These are phyloP conservation scores for Apiotrichum gracile DNA, from an alignment of 1,284 basidiomycete genomes.

Conservation along the genomic window DNA sequence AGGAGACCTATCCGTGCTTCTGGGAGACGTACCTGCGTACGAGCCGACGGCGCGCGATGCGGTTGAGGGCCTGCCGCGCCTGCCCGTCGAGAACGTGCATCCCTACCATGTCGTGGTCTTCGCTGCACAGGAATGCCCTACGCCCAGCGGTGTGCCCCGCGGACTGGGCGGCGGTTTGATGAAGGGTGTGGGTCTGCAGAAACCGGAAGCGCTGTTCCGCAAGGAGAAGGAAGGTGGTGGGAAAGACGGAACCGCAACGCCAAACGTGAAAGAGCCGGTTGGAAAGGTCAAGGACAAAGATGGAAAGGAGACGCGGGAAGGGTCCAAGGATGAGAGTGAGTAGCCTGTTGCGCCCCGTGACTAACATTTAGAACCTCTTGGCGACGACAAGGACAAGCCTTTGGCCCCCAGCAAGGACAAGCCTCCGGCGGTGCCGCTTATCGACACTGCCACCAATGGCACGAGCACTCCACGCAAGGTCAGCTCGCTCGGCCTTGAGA, in stretches of 20 bases:
- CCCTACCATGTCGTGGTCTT: slow-evolving; percentile 53
- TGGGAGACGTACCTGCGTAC: slow-evolving; percentile 49
- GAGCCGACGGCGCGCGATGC: slow-evolving; percentile 19
- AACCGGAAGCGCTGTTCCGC: background rate
- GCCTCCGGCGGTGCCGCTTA: slow-evolving; percentile 8
- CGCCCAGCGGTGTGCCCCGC: slow-evolving; percentile 44
- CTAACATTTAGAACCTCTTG: background rate
- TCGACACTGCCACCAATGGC: background rate
- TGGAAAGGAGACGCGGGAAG: slow-evolving; percentile 19
- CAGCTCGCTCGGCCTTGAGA: background rate
- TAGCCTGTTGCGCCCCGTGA: no score
- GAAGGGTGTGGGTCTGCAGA: slow-evolving; percentile 39
- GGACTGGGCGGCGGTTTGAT: slow-evolving; percentile 45
- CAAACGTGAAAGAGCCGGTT: slow-evolving; percentile 9
- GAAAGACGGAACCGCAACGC: slow-evolving; percentile 9
- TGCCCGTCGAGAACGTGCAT: slow-evolving; percentile 40
- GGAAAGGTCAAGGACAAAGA: slow-evolving; percentile 4
- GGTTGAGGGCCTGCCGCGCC: slow-evolving; percentile 18
- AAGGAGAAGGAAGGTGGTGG: slow-evolving; percentile 21
- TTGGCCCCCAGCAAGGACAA: slow-evolving; percentile 7
- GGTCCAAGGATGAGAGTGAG: slow-evolving; percentile 12
- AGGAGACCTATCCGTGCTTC: slow-evolving; percentile 50
- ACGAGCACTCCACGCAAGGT: background rate
- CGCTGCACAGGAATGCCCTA: slow-evolving; percentile 50
- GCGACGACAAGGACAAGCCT: background rate